These are phyloP conservation scores for Syzygium malaccense DNA, from an alignment of 441 rosid genomes.

Conservation along the genomic window DNA sequence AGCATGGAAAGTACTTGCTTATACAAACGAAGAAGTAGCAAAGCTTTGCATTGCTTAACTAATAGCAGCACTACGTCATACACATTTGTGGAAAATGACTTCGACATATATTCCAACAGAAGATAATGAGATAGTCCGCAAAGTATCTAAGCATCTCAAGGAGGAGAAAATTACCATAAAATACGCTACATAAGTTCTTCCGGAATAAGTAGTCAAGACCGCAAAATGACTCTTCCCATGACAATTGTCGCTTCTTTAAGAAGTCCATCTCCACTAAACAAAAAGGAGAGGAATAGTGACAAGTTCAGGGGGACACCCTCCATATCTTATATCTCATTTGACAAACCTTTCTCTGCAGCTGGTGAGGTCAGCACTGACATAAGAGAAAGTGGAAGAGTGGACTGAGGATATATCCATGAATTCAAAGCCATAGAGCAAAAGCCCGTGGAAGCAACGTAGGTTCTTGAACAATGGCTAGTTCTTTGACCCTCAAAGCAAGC, in stretches of 20 bases:
- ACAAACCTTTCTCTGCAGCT: slow-evolving; percentile 64
- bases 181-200: too few species aligned
- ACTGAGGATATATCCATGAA: slow-evolving; percentile 96
- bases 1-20: background rate
- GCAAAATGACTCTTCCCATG: slow-evolving; percentile 94
- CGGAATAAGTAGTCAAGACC: slow-evolving; percentile 73
- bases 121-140: too few species aligned
- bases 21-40: background rate
- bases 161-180: too few species aligned
- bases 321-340: background rate
- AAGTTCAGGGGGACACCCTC: background rate
- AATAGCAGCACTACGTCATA: background rate
- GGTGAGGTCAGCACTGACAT: slow-evolving; percentile 43
- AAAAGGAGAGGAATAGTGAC: slow-evolving; percentile 8
- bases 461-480: slow-evolving; percentile 25
- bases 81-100: background rate
- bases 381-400: slow-evolving; percentile 69
- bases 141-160: too few species aligned
- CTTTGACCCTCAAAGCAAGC: slow-evolving; percentile 26
- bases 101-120: background rate
- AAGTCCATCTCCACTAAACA: slow-evolving; percentile 55
- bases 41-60: background rate
- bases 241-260: slow-evolving; percentile 52
- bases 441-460: background rate
- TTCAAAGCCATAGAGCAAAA: slow-evolving; percentile 49